Conservation (phyloP, 176 grass and related monocot genomes). For the Urochloa ruziziensis region DNA sequence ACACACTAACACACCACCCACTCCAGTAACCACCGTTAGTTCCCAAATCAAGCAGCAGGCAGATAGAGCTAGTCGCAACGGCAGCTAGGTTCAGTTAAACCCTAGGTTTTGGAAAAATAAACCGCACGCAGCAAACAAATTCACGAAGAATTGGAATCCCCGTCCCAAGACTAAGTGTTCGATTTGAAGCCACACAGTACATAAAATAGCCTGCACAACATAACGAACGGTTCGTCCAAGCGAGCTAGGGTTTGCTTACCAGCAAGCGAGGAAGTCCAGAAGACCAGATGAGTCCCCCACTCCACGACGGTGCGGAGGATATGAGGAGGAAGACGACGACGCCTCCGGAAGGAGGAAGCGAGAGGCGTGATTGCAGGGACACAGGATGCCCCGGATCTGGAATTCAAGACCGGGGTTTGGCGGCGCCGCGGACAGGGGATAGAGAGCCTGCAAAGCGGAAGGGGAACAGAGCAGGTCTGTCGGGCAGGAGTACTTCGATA, state of each 20-base stretch:
- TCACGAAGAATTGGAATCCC: not conserved
- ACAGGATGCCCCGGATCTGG: not conserved
- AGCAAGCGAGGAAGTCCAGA: not conserved
- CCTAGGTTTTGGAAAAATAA: not conserved
- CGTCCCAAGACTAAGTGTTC: not conserved
- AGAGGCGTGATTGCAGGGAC: not conserved
- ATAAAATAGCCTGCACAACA: not conserved
- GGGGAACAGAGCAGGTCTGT: not conserved
- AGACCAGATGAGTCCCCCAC: not conserved
- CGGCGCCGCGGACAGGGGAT: not conserved
- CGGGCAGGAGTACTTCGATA: not conserved
- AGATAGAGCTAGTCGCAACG: not conserved
- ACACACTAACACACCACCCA: not conserved
- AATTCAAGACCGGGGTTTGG: not conserved
- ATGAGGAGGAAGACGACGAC: not conserved
- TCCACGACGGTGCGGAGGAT: not conserved
- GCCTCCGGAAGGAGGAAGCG: not conserved
- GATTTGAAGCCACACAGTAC: not conserved
- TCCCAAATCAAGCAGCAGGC: not conserved
- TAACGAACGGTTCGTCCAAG: not conserved
- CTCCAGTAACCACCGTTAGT: not conserved
- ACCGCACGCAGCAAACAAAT: not conserved
- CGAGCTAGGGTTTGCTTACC: slow-evolving; percentile 7
- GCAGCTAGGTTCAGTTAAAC: not conserved
- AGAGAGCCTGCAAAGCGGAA: not conserved